Evolutionary conservation across 805 yeast species (phyloP).

Genomic region (Suhomyces emberorum): DNA sequence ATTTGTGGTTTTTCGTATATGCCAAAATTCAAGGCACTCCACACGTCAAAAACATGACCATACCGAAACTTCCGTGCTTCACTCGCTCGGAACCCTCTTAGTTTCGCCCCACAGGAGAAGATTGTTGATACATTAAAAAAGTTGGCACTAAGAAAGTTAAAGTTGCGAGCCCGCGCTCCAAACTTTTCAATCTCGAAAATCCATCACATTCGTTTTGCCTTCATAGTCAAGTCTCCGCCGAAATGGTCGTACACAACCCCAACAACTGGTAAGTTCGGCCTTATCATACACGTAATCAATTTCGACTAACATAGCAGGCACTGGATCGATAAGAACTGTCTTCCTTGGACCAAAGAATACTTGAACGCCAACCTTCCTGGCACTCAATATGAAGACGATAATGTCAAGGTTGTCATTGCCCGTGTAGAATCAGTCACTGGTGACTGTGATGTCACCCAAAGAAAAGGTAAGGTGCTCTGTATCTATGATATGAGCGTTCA

Average conservation of each 20-base stretch:
- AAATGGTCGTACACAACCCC: constrained; percentile 68
- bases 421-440: constrained; percentile 50
- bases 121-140: too few species aligned
- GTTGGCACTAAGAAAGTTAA: too few species aligned
- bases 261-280: constrained; percentile 54
- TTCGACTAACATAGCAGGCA: constrained; percentile 43
- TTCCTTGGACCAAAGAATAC: constrained; percentile 59
- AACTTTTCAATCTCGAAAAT: too few species aligned
- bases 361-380: constrained; percentile 38
- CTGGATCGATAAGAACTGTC: constrained; percentile 68
- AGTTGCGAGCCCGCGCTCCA: too few species aligned
- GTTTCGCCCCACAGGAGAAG: too few species aligned
- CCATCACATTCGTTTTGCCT: too few species aligned
- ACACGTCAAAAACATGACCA: too few species aligned
- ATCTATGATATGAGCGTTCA: constrained; percentile 63
- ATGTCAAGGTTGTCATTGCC: constrained; percentile 25
- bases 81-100: too few species aligned
- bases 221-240: too few species aligned
- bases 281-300: not conserved
- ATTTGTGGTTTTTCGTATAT: too few species aligned
- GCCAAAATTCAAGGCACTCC: too few species aligned
- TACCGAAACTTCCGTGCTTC: too few species aligned
- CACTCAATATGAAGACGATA: constrained; percentile 25
- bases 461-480: constrained; percentile 78
- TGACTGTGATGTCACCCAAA: constrained; percentile 79